Evolutionary conservation across 1,139 yeast species (phyloP).

Genomic region (Hyphopichia burtonii): DNA sequence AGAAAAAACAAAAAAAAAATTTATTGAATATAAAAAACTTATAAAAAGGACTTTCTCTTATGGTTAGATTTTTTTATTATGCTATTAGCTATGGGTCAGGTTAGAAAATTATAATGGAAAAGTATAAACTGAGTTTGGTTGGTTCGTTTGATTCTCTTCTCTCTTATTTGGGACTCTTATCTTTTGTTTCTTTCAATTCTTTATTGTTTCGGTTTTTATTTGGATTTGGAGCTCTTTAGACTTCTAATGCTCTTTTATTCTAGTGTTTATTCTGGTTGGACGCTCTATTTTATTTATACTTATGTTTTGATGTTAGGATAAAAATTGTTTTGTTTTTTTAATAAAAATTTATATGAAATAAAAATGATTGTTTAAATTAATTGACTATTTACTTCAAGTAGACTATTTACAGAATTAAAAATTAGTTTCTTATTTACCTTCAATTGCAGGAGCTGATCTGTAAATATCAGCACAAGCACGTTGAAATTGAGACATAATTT

Average conservation of each 20-base stretch:
- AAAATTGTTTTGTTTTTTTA: too few relatives aligned
- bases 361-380: too few relatives aligned
- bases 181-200: neutral
- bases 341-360: too few relatives aligned
- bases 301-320: too few relatives aligned
- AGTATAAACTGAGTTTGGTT: neutral
- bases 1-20: neutral
- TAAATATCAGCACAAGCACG: conserved; percentile 29
- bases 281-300: too few relatives aligned
- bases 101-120: too few relatives aligned
- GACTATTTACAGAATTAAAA: neutral
- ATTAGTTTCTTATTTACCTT: neutral
- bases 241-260: too few relatives aligned
- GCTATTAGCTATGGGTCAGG: too few relatives aligned
- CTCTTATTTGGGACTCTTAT: neutral
- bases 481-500: conserved; percentile 26
- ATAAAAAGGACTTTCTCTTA: neutral
- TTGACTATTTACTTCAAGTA: neutral
- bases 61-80: too few relatives aligned
- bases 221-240: too few relatives aligned
- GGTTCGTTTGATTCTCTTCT: neutral
- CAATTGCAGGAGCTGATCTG: conserved; percentile 21
- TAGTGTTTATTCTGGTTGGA: too few relatives aligned
- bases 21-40: neutral
- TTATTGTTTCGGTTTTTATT: neutral